Conservation (phyloP, 805 yeast genomes). For the Saturnispora halmiae region DNA sequence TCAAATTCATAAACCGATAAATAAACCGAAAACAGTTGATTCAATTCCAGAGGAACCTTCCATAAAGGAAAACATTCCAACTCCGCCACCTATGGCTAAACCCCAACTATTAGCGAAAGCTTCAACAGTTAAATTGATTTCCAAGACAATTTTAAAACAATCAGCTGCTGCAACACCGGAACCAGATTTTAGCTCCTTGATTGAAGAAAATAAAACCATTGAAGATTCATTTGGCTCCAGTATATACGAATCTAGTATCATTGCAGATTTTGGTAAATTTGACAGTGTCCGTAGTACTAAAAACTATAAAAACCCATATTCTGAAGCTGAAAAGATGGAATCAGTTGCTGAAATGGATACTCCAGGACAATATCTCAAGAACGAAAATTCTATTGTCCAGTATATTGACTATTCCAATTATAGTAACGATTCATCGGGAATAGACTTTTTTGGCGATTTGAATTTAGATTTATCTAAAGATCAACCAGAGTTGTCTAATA, state of each 20-base stretch:
- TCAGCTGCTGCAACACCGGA: not conserved
- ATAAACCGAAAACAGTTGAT: not conserved
- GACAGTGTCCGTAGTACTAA: constrained; percentile 1
- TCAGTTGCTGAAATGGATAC: not conserved
- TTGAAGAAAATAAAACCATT: not conserved
- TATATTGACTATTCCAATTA: not conserved
- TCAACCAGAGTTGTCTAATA: constrained; percentile 2
- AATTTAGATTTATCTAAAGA: constrained; percentile 2
- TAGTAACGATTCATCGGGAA: not conserved
- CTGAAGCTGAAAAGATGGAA: not conserved
- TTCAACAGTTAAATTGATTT: constrained; percentile 3
- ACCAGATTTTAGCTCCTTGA: not conserved
- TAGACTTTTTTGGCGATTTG: constrained; percentile 8
- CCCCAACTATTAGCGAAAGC: not conserved
- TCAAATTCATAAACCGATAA: not conserved
- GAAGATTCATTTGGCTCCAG: constrained; percentile 10
- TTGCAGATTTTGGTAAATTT: constrained; percentile 7
- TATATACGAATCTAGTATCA: constrained; percentile 9
- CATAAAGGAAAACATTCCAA: not conserved
- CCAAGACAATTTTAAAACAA: constrained; percentile 2
- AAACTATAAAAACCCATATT: constrained; percentile 7
- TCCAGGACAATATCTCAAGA: not conserved
- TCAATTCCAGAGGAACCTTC: not conserved
- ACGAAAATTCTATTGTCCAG: not conserved
- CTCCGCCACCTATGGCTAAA: not conserved